Evolutionary conservation across 2,329 filamentous ascomycete species (phyloP).

Genomic region (Xylaria sp.): DNA sequence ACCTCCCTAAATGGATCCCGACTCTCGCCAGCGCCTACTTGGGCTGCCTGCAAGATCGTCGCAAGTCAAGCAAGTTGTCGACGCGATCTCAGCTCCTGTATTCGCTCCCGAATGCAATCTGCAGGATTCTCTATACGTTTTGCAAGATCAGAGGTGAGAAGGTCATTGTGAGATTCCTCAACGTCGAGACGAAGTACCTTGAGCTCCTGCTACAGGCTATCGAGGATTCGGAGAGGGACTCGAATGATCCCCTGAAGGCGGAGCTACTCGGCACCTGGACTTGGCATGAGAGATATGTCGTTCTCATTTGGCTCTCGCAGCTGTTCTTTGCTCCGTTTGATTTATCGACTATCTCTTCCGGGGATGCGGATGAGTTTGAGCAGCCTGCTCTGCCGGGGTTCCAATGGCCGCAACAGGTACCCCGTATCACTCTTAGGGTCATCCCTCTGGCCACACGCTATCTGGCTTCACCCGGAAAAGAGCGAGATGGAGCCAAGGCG

Average conservation of each 20-base stretch:
- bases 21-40: conserved; percentile 71
- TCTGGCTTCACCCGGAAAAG: conserved; percentile 72
- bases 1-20: conserved; percentile 71
- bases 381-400: conserved; percentile 44
- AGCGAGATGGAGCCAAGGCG: conserved; percentile 79
- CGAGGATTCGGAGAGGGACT: conserved; percentile 50
- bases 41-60: conserved; percentile 51
- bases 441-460: conserved; percentile 67
- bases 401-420: conserved; percentile 54
- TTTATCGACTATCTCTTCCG: conserved; percentile 73
- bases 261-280: conserved; percentile 41
- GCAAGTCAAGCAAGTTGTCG: conserved; percentile 37
- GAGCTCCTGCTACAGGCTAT: conserved; percentile 73
- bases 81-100: conserved; percentile 40
- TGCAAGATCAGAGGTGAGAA: conserved; percentile 95
- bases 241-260: conserved; percentile 6
- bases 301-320: conserved; percentile 82
- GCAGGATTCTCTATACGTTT: conserved; percentile 76
- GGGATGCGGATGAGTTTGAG: conserved; percentile 44
- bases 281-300: conserved; percentile 87
- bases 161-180: conserved; percentile 83
- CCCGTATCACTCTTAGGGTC: conserved; percentile 64
- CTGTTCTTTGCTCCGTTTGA: conserved; percentile 85
- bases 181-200: conserved; percentile 80
- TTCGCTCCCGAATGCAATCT: conserved; percentile 65